Evolutionary conservation across 2,329 filamentous ascomycete species (phyloP).

Genomic region (Aureobasidium musti): DNA sequence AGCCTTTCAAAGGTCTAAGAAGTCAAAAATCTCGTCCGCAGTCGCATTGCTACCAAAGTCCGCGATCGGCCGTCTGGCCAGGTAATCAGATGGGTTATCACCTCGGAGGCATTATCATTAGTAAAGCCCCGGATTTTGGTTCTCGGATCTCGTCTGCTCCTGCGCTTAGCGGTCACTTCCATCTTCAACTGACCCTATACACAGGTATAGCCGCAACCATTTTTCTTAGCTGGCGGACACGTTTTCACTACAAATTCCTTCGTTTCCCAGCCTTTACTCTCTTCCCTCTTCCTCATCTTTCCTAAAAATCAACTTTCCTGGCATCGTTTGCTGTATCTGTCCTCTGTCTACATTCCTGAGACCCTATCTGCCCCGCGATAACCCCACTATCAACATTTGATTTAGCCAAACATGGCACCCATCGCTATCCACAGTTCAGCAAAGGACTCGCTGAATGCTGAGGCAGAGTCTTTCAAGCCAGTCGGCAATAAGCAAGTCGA

Average conservation of each 20-base stretch:
- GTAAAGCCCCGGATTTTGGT: background rate
- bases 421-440: constrained; percentile 40
- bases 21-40: background rate
- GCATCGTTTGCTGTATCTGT: constrained; percentile 10
- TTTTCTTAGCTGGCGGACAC: constrained; percentile 24
- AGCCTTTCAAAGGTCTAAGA: background rate
- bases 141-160: constrained; percentile 4
- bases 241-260: constrained; percentile 29
- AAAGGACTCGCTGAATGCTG: constrained; percentile 43
- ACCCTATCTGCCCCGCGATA: constrained; percentile 24
- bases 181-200: constrained; percentile 10
- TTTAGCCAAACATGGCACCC: constrained; percentile 39
- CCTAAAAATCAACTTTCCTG: background rate
- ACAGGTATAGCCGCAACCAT: constrained; percentile 14
- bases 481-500: constrained; percentile 41
- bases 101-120: constrained; percentile 20
- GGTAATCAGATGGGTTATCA: background rate
- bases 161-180: constrained; percentile 22
- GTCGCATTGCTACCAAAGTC: background rate
- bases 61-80: constrained; percentile 13
- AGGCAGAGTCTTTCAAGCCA: constrained; percentile 46
- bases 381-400: constrained; percentile 25
- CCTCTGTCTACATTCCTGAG: background rate
- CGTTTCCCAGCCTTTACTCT: constrained; percentile 3
- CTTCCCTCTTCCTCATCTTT: constrained; percentile 7